Evolutionary conservation across 768 basidiomycete genomes (phyloP).

Genomic region (Russula griseocarnosa): DNA sequence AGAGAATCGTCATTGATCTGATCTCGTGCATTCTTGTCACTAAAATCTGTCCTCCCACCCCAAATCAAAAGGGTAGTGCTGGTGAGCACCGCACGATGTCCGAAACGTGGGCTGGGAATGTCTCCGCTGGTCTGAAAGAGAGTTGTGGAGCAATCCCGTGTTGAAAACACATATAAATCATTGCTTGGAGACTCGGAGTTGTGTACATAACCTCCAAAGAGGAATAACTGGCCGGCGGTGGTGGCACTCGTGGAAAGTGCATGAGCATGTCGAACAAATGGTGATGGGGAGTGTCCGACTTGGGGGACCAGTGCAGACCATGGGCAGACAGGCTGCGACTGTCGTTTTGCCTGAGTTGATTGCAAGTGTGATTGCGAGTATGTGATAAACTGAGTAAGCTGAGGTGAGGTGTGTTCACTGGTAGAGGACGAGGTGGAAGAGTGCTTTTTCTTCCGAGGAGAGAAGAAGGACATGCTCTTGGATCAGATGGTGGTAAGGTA

Average conservation of each 20-base stretch:
- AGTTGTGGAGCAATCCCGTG: conserved; percentile 73
- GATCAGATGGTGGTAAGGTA: no score
- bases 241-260: conserved; percentile 78
- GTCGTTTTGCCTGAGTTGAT: no score
- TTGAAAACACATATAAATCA: conserved; percentile 86
- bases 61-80: conserved; percentile 94
- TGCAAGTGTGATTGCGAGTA: no score
- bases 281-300: conserved; percentile 55
- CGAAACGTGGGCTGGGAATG: conserved; percentile 81
- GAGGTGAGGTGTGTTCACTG: no score
- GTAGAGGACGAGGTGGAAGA: no score
- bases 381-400: no score
- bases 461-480: no score
- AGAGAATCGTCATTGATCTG: conserved; percentile 88
- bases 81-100: conserved; percentile 86
- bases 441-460: no score
- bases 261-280: conserved; percentile 95
- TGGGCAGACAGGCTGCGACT: no score
- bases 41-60: conserved; percentile 87
- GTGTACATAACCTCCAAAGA: conserved; percentile 94
- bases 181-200: conserved; percentile 68
- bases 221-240: conserved; percentile 79
- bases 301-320: no score
- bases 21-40: conserved; percentile 50
- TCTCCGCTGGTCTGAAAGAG: conserved; percentile 86